Conservation (phyloP, 208 protist genomes). For the Crithidia brevicula region DNA sequence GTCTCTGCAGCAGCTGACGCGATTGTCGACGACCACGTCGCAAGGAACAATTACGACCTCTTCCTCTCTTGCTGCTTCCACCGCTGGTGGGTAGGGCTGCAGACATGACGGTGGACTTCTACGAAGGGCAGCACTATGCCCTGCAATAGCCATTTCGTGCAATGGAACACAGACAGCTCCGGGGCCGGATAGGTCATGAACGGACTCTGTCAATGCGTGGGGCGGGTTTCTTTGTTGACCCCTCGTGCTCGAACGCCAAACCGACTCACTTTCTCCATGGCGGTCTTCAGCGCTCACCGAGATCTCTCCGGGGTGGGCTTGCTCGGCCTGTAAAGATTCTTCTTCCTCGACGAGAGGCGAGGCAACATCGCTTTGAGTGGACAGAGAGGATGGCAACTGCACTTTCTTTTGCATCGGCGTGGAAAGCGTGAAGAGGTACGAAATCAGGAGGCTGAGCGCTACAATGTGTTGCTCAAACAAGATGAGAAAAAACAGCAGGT, state of each 20-base stretch:
- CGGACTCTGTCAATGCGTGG: no score
- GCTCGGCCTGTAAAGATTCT: background rate
- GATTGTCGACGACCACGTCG: no score
- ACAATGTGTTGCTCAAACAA: constrained; percentile 18
- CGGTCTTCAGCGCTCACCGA: no score
- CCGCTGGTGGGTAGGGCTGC: background rate
- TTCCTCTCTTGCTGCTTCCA: background rate
- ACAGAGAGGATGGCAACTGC: background rate
- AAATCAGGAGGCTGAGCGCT: constrained; percentile 14
- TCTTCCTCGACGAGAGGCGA: background rate
- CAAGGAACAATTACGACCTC: background rate
- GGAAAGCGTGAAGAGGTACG: constrained; percentile 8
- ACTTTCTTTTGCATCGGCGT: background rate
- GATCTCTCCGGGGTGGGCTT: no score
- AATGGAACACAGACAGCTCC: no score
- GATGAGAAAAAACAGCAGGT: constrained; percentile 34
- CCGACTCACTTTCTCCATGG: no score
- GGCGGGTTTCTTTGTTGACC: no score
- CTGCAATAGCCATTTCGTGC: background rate
- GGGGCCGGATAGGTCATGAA: no score
- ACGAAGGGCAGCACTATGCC: background rate
- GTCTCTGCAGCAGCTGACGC: background rate
- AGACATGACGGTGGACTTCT: background rate
- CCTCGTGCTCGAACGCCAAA: no score
- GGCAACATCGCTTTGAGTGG: background rate